Evolutionary conservation across 108 stramenopile species (phyloP), one percentile per base, ranked within the genome.

Genomic region (Pseudonitzschia delicatissima): DNA sequence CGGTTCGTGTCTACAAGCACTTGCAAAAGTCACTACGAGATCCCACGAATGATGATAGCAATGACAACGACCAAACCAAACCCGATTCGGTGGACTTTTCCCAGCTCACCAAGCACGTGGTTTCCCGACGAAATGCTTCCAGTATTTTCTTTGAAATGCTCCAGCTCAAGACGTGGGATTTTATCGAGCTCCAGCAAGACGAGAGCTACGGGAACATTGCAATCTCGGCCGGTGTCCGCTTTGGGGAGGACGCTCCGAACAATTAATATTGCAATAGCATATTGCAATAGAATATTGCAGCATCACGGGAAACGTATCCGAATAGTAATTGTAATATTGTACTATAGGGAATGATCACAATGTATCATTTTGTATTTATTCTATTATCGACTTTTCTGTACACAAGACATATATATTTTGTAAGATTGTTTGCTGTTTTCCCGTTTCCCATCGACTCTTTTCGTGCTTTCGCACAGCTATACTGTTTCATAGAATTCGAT

Each of bases 101-200:
- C 45, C 68, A 79, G 33, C 67, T 98, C 40, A 79, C 77, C 52
- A 53, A 66, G 17, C 86, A 84, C 42, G 76, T 77, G 35, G 40
- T 42, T 6, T 80, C 81, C 44, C 86, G 93, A 42, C 86, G 87
- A 40, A 93, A 82, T 53, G 97, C 94, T 8, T 84, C 91, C 0
- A 75, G 80, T 39, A 90, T 87, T 60, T 98, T 98, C 66, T 93
- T 96, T 39, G 95, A 98, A 60, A 77, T 96, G 64, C 77, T 98
- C 44, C 81, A 82, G 58, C 87, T 98, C 68, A 97, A 99, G 80
- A 98, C 98, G 11, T 98, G 97, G 98, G 96, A 97, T 81, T 96
- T 86, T 67, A 84, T 99, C 44, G 92, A 96, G 57, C 64, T 98
- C 59, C 78, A 86, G 17, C 98, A 99, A 81, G 74, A 86, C 13